phyloP scores from a whole-genome alignment of 179 eudicot genomes.

The Heliamphora pulchella region DNA sequence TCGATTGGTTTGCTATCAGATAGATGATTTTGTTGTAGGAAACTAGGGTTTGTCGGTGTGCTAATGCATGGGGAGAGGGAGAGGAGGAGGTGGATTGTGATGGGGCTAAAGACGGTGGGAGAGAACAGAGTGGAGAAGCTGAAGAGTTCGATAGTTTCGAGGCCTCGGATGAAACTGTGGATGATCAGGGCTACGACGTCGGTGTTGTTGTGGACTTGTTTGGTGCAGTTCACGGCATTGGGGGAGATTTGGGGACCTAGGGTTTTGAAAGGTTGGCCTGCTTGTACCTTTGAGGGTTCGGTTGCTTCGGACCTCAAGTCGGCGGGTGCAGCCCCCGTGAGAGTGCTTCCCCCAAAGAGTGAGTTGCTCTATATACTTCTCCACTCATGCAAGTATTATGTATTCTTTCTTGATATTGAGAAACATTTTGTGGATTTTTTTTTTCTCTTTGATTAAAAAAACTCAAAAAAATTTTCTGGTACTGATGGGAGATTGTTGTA shows the following conservation, averaged over 20 bases:
- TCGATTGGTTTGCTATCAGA: background rate
- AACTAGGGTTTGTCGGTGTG: background rate
- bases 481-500: no score
- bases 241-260: conserved; percentile 84
- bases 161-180: conserved; percentile 73
- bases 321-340: conserved; percentile 22
- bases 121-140: conserved; percentile 35
- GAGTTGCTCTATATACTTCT: conserved; percentile 15
- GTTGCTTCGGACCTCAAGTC: conserved; percentile 36
- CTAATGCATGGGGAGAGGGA: background rate
- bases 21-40: background rate
- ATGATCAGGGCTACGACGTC: conserved; percentile 73
- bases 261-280: conserved; percentile 75
- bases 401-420: background rate
- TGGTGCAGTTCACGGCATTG: conserved; percentile 67
- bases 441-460: no score
- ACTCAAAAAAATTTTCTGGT: no score
- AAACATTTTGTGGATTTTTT: no score
- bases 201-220: conserved; percentile 76
- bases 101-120: conserved; percentile 23
- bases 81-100: conserved; percentile 7
- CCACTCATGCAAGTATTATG: background rate
- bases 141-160: conserved; percentile 43
- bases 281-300: conserved; percentile 45
- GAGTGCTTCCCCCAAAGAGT: conserved; percentile 55